Evolutionary conservation across 1,284 basidiomycete genomes (phyloP).

Genomic region (Spongiforma sp.): DNA sequence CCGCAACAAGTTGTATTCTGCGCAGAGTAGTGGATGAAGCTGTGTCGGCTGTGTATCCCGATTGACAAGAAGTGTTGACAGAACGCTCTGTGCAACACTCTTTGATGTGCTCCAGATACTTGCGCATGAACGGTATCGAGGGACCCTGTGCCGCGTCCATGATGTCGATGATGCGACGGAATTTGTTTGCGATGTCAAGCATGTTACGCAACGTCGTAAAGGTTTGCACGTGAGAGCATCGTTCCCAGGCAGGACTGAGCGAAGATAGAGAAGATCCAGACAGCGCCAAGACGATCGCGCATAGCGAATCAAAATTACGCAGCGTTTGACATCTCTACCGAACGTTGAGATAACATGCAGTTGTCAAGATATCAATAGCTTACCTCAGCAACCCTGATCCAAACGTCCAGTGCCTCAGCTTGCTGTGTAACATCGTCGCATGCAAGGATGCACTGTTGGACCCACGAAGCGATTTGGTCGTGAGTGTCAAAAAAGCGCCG

Average conservation of each 20-base stretch:
- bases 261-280: conserved; percentile 61
- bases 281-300: conserved; percentile 66
- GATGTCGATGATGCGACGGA: conserved; percentile 58
- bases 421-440: conserved; percentile 56
- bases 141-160: conserved; percentile 58
- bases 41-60: conserved; percentile 48
- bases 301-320: conserved; percentile 73
- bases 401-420: conserved; percentile 67
- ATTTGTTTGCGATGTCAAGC: conserved; percentile 63
- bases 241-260: conserved; percentile 72
- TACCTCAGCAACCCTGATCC: conserved; percentile 81
- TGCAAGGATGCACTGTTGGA: conserved; percentile 63
- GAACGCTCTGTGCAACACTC: conserved; percentile 57
- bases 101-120: conserved; percentile 65
- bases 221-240: conserved; percentile 53
- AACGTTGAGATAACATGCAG: neutral
- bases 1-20: conserved; percentile 55
- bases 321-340: conserved; percentile 66
- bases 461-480: conserved; percentile 68
- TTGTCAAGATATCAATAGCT: conserved; percentile 25
- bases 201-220: conserved; percentile 57
- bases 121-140: conserved; percentile 69
- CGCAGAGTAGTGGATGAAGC: conserved; percentile 52
- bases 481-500: conserved; percentile 62
- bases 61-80: conserved; percentile 20